Evolutionary conservation across 768 basidiomycete species (phyloP).

Genomic region (Lactarius evosmus): DNA sequence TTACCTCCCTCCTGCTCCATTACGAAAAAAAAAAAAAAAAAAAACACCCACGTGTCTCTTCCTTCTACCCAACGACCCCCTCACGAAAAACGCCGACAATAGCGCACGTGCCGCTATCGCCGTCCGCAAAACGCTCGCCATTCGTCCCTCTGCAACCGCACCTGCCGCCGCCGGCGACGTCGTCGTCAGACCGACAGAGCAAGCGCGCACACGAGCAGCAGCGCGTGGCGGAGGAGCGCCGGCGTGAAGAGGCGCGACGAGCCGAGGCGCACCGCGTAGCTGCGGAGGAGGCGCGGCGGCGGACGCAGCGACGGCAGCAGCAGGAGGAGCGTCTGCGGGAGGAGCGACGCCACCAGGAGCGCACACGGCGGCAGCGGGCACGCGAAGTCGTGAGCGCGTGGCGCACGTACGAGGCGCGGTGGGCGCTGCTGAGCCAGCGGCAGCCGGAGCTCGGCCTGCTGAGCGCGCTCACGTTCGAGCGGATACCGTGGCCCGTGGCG

Average conservation of each 20-base stretch:
- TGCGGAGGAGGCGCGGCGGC: slow-evolving; percentile 45
- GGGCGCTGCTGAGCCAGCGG: slow-evolving; percentile 56
- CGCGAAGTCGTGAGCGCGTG: slow-evolving; percentile 38
- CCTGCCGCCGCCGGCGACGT: neutral
- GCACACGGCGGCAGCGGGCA: slow-evolving; percentile 38
- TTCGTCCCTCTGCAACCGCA: slow-evolving; percentile 5
- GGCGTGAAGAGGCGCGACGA: slow-evolving; percentile 11
- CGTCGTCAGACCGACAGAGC: too few relatives aligned
- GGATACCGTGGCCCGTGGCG: slow-evolving; percentile 70
- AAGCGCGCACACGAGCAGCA: slow-evolving; percentile 2
- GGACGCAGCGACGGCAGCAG: slow-evolving; percentile 30
- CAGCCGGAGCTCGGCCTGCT: slow-evolving; percentile 51
- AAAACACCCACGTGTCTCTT: too few relatives aligned
- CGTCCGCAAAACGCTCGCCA: neutral
- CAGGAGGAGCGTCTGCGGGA: slow-evolving; percentile 50
- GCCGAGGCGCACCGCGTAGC: slow-evolving; percentile 20
- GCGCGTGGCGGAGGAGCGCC: slow-evolving; percentile 14
- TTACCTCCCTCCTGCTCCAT: neutral
- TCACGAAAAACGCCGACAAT: too few relatives aligned
- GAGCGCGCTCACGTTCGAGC: slow-evolving; percentile 49
- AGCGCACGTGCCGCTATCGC: neutral
- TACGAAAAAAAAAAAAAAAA: neutral
- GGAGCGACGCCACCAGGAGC: slow-evolving; percentile 42
- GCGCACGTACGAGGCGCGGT: slow-evolving; percentile 40
- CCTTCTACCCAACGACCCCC: too few relatives aligned